Percentiles rank a stretch among this genome's conserved stretches.
phyloP scores from a whole-genome alignment of 192 early-diverging fungal species.

The Chytriomyces sp. region DNA sequence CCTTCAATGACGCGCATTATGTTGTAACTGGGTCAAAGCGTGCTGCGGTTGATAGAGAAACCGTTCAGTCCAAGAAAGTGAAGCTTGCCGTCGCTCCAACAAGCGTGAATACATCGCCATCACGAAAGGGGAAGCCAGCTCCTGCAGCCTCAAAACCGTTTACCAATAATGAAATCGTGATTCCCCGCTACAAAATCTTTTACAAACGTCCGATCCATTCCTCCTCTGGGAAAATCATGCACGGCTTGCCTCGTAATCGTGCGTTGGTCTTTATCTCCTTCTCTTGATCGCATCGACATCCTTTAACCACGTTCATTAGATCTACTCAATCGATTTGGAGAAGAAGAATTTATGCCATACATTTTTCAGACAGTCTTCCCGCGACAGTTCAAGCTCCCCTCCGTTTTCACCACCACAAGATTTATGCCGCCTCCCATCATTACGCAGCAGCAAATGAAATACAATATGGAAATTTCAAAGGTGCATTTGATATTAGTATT shows the following conservation, averaged over 20 bases:
- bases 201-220: slow-evolving; percentile 32
- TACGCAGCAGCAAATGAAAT: not conserved
- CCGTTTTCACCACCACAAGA: slow-evolving; percentile 8
- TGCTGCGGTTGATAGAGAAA: not conserved
- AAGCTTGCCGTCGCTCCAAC: too few relatives aligned
- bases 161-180: slow-evolving; percentile 4
- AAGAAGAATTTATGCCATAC: not conserved
- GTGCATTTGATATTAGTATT: not conserved
- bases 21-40: not conserved
- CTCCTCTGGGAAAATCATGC: slow-evolving; percentile 6
- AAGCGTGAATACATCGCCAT: not conserved
- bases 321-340: not conserved
- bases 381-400: not conserved
- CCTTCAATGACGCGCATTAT: not conserved
- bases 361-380: slow-evolving; percentile 16
- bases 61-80: not conserved
- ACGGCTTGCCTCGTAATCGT: slow-evolving; percentile 40
- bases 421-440: not conserved
- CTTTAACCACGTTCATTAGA: not conserved
- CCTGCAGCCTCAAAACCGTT: not conserved
- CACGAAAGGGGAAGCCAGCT: not conserved
- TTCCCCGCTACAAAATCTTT: slow-evolving; percentile 39
- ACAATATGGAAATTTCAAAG: not conserved
- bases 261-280: slow-evolving; percentile 20
- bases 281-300: too few relatives aligned